These are phyloP conservation scores for Gossypioides kirkii DNA, from an alignment of 345 rosid species.

Conservation along the genomic window DNA sequence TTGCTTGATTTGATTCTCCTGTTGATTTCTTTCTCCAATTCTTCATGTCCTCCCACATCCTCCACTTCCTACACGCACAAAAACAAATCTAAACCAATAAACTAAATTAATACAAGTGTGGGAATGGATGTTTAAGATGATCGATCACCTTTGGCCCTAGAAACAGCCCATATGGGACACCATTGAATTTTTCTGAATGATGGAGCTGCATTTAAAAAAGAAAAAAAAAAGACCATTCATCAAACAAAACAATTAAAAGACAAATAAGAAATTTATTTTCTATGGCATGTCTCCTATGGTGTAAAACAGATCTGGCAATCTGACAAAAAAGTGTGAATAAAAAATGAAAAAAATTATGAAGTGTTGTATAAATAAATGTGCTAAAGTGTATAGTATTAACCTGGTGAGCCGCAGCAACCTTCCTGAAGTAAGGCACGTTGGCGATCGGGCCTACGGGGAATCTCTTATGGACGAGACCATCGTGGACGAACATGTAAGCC, in stretches of 20 bases:
- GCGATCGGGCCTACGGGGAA: conserved; percentile 96
- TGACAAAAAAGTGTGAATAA: too few species aligned
- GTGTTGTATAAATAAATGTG: neutral
- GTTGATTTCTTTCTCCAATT: conserved; percentile 62
- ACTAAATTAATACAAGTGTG: neutral
- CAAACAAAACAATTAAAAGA: too few species aligned
- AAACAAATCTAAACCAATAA: neutral
- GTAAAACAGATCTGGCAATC: too few species aligned
- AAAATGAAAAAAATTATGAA: too few species aligned
- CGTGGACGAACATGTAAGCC: conserved; percentile 98
- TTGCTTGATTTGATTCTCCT: conserved; percentile 50
- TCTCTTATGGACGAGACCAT: conserved; percentile 83
- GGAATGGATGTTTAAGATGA: neutral
- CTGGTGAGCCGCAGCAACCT: conserved; percentile 87
- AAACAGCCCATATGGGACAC: conserved; percentile 91
- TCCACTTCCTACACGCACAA: conserved; percentile 56
- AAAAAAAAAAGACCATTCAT: conserved; percentile 1
- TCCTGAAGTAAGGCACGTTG: conserved; percentile 71
- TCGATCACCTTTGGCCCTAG: conserved; percentile 57
- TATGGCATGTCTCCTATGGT: too few species aligned
- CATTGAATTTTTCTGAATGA: conserved; percentile 76
- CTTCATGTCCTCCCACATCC: conserved; percentile 74
- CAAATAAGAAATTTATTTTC: too few species aligned
- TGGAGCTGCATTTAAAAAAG: conserved; percentile 45
- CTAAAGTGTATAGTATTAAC: conserved; percentile 23